Conservation (phyloP, 257 asterid genomes). For the Echium plantagineum region DNA sequence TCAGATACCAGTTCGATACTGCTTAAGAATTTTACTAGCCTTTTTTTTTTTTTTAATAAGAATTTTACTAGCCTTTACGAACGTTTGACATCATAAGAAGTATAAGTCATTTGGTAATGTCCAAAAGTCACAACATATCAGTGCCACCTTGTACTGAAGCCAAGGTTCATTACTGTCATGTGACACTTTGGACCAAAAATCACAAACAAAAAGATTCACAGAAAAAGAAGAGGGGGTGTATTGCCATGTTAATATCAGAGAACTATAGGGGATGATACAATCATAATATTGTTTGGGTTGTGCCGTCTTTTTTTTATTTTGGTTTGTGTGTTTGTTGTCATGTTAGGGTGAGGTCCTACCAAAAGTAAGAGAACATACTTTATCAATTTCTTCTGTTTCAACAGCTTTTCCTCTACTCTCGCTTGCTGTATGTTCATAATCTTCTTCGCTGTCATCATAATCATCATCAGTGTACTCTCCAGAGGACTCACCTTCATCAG, state of each 20-base stretch:
- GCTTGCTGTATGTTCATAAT: slow-evolving; percentile 41
- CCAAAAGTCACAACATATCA: too few species aligned
- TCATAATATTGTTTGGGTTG: not conserved
- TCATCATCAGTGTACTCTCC: slow-evolving; percentile 41
- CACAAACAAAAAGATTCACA: not conserved
- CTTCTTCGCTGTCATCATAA: slow-evolving; percentile 30
- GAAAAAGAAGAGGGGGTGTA: not conserved
- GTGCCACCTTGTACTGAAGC: not conserved
- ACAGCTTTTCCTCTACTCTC: slow-evolving; percentile 30
- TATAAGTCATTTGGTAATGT: too few species aligned
- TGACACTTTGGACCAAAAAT: not conserved
- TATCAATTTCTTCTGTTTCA: slow-evolving; percentile 26
- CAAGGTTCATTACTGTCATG: too few species aligned
- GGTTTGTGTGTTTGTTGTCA: not conserved
- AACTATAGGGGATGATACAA: not conserved
- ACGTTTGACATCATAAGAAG: too few species aligned
- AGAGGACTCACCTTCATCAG: slow-evolving; percentile 56
- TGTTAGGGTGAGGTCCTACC: slow-evolving; percentile 2
- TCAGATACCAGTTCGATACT: not conserved
- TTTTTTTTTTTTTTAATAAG: too few species aligned
- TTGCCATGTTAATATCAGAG: not conserved
- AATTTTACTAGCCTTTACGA: not conserved
- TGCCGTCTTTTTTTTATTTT: not conserved
- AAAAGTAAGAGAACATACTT: slow-evolving; percentile 33
- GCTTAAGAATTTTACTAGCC: not conserved